These are phyloP conservation scores for Citrus cavaleriei DNA, from an alignment of 345 rosid species.

Conservation along the genomic window DNA sequence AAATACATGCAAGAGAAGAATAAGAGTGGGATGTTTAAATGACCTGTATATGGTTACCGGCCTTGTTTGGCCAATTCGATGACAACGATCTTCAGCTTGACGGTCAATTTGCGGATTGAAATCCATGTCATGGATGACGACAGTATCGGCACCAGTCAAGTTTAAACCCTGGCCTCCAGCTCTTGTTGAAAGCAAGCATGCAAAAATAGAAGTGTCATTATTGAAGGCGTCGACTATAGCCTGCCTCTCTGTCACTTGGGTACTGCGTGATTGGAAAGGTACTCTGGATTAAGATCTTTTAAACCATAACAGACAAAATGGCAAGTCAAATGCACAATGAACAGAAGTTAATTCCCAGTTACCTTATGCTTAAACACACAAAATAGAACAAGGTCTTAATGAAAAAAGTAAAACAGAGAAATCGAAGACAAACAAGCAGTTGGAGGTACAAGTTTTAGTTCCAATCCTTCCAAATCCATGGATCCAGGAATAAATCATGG, in stretches of 20 bases:
- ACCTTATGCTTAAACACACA: not conserved
- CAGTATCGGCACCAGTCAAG: conserved; percentile 89
- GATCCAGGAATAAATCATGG: not conserved
- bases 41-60: conserved; percentile 95
- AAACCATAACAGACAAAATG: not conserved
- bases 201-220: conserved; percentile 70
- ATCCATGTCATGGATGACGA: conserved; percentile 89
- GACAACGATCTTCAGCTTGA: conserved; percentile 96
- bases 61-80: conserved; percentile 90
- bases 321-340: not conserved
- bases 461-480: not conserved
- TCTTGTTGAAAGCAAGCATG: conserved; percentile 81
- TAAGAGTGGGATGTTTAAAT: not conserved
- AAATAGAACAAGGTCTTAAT: not conserved
- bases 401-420: not conserved
- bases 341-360: not conserved
- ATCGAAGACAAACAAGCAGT: not conserved
- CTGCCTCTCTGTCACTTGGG: conserved; percentile 88
- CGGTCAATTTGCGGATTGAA: conserved; percentile 96
- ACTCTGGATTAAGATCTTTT: not conserved
- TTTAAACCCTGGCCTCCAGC: conserved; percentile 99
- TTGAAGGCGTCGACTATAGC: conserved; percentile 86
- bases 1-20: not conserved
- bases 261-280: conserved; percentile 45
- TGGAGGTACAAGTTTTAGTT: not conserved